Base-by-base conservation (phyloP, 768 basidiomycete species). In the Coprinopsis cinerea region DNA sequence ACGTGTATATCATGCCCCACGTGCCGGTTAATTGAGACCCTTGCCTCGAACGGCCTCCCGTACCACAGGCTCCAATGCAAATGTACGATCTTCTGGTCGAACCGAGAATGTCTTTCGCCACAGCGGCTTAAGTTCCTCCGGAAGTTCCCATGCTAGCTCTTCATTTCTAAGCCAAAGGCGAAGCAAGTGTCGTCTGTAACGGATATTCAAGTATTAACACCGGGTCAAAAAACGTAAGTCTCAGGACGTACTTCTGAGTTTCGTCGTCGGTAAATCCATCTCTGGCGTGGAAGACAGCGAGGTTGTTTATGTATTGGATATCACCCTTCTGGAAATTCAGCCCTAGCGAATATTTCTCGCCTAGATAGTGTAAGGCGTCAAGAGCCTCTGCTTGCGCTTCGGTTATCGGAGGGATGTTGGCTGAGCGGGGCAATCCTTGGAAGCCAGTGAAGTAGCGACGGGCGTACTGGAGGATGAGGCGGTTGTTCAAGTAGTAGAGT, bases 321-420 rank as follows among this genome's bases (percentile, higher is more conserved):
- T 52, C 51, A 15, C 51, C 51, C 44, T 75, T 74, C 58, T 71
- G 63, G 59, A 76, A 74, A 49, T 74, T 74, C 40, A 76, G 63
- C 1, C 61, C 70, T 2, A 76, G 56, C 20, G 68, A 67, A 53
- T 67, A 67, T 51, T 72, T 72, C 51, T 74, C 71, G 1, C 68
- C 75, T 11, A 70, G 53, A 60, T 71, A 76, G 54, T 75, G 75
- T 17, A 75, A 55, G 1, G 68, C 64, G 45, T 75, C 74, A 13
- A 76, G 63, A 4, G 75, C 73, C 55, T 76, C 75, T 0, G 75
- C 75, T 48, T 76, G 75, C 3, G 72, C 73, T 55, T 76, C 75
- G 3, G 71, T 70, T 49, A 76, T 72, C 1, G 73, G 71, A 6
- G 73, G 71, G 42, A 75, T 73, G 40, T 68, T 48, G 15, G 63